Conservation (phyloP, 345 rosid genomes). For the Ceriops tagal region DNA sequence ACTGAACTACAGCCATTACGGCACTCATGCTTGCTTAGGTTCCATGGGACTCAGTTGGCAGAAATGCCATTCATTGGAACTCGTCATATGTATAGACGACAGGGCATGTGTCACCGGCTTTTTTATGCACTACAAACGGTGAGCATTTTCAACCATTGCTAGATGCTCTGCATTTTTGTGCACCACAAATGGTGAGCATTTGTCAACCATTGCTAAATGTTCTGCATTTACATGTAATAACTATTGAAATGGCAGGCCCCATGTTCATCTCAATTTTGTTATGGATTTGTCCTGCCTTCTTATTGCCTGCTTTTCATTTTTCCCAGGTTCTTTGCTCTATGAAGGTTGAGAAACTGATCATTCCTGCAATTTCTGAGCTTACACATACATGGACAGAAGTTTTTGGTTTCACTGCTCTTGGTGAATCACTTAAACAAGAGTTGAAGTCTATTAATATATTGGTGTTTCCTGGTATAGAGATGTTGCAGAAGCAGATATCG, state of each 20-base stretch:
- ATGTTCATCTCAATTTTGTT: neutral
- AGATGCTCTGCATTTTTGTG: constrained; percentile 1
- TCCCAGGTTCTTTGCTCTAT: constrained; percentile 25
- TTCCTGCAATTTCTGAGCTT: constrained; percentile 32
- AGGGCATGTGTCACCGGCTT: constrained; percentile 36
- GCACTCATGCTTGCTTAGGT: constrained; percentile 12
- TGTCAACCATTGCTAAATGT: neutral
- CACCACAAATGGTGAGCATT: constrained; percentile 25
- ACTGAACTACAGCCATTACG: constrained; percentile 10
- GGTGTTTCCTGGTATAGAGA: constrained; percentile 34
- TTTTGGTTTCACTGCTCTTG: constrained; percentile 29
- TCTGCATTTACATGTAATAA: neutral
- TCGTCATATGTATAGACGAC: constrained; percentile 31
- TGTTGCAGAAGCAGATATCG: constrained; percentile 30
- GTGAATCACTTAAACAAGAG: constrained; percentile 25
- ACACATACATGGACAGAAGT: constrained; percentile 30
- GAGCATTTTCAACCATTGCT: neutral
- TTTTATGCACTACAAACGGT: constrained; percentile 26
- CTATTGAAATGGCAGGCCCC: neutral
- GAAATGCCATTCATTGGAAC: constrained; percentile 40
- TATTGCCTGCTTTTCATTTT: constrained; percentile 5
- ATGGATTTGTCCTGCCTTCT: neutral
- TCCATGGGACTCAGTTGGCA: constrained; percentile 29
- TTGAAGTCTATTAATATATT: constrained; percentile 26
- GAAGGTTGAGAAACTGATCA: constrained; percentile 31